These are phyloP conservation scores for Primulina tabacum DNA, from an alignment of 257 asterid genomes.

Conservation along the genomic window DNA sequence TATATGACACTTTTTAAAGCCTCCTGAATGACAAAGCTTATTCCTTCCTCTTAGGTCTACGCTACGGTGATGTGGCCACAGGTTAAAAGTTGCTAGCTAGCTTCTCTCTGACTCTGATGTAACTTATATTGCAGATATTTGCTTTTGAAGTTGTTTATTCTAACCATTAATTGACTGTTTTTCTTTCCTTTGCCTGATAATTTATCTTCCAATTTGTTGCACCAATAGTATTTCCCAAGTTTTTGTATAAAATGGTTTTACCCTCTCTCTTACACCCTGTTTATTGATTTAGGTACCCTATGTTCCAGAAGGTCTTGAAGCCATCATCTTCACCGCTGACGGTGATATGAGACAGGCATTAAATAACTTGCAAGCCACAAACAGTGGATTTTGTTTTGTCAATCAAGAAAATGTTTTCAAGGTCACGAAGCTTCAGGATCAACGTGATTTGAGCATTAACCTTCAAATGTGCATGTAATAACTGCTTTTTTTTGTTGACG, in stretches of 20 bases:
- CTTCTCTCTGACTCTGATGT: background rate
- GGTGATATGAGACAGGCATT: slow-evolving; percentile 99
- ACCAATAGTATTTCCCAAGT: background rate
- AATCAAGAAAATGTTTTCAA: slow-evolving; percentile 97
- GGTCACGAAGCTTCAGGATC: slow-evolving; percentile 37
- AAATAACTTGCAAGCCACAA: slow-evolving; percentile 95
- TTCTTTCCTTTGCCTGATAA: background rate
- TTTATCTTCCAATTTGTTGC: background rate
- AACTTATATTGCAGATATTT: slow-evolving; percentile 14
- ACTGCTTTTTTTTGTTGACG: slow-evolving; percentile 7
- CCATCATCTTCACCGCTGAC: slow-evolving; percentile 95
- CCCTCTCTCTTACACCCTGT: slow-evolving; percentile 10
- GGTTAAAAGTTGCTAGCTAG: background rate
- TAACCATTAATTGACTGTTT: background rate
- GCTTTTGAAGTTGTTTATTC: background rate
- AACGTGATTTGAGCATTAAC: slow-evolving; percentile 9
- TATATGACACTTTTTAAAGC: no score
- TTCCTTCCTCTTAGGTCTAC: background rate
- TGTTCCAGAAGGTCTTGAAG: slow-evolving; percentile 97
- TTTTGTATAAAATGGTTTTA: background rate
- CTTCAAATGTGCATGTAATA: slow-evolving; percentile 8
- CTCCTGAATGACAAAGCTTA: background rate
- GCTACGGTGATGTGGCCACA: background rate
- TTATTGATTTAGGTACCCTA: slow-evolving; percentile 65
- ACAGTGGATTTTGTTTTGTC: slow-evolving; percentile 93